These are phyloP conservation scores for Vararia minispora DNA, from an alignment of 768 basidiomycete genomes.

Conservation along the genomic window DNA sequence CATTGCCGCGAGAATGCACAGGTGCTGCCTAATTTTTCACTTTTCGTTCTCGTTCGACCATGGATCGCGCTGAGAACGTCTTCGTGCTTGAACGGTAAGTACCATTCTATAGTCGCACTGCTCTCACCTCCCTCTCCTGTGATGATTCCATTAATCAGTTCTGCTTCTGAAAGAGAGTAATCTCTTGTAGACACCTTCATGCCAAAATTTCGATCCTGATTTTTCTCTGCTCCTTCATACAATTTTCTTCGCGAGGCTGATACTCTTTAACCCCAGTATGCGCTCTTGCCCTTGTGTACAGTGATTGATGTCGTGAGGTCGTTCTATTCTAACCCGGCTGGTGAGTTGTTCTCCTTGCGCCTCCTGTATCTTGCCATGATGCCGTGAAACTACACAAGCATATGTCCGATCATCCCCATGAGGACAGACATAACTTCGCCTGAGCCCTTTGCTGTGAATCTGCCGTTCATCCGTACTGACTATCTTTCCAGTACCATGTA, in stretches of 20 bases:
- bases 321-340: neutral
- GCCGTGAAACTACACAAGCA: constrained; percentile 13
- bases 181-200: constrained; percentile 14
- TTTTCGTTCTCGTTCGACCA: no score
- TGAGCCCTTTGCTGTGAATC: no score
- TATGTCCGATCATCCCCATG: constrained; percentile 15
- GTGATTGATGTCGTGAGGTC: constrained; percentile 3
- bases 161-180: constrained; percentile 16
- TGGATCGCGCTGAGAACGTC: no score
- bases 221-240: neutral
- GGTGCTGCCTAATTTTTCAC: no score
- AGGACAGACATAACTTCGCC: no score
- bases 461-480: no score
- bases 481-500: no score
- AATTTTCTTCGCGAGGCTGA: neutral
- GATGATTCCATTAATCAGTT: constrained; percentile 14
- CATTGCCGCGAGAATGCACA: no score
- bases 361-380: constrained; percentile 8
- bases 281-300: no score
- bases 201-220: constrained; percentile 8
- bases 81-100: no score
- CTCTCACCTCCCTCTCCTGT: neutral
- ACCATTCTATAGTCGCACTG: no score
- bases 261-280: no score
- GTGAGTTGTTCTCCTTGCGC: neutral